These are phyloP conservation scores for Melaleuca alternifolia DNA, from an alignment of 345 rosid species.

Conservation along the genomic window DNA sequence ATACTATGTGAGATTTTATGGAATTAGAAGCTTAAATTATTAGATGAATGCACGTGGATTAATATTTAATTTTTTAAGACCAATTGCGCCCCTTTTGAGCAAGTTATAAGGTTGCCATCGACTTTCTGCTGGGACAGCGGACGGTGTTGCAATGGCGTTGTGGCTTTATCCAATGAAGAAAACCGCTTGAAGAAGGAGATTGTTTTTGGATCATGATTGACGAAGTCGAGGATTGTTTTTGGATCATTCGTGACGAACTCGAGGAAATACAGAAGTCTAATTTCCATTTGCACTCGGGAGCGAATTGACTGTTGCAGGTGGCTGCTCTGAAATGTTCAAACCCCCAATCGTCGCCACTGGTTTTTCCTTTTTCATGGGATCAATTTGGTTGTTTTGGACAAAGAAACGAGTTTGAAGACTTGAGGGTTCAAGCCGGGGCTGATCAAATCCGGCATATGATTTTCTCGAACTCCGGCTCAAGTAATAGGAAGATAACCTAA, in stretches of 20 bases:
- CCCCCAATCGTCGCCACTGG: background rate
- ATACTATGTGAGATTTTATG: too few species aligned
- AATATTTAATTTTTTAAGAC: too few species aligned
- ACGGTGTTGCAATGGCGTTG: background rate
- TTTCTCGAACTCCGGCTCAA: rapidly evolving
- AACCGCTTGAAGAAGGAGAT: background rate
- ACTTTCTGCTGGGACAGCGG: background rate
- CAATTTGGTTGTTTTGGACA: background rate
- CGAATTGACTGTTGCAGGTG: background rate
- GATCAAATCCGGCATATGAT: background rate
- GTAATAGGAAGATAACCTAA: background rate
- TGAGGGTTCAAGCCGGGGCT: background rate
- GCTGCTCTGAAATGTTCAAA: too few species aligned
- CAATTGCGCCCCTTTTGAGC: background rate
- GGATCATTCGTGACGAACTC: background rate
- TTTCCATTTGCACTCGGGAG: background rate
- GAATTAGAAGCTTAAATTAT: too few species aligned
- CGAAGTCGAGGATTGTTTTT: background rate
- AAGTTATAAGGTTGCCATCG: background rate
- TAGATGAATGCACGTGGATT: too few species aligned
- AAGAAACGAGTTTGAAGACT: background rate
- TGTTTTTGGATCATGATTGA: background rate
- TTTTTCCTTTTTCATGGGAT: background rate
- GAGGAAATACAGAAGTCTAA: background rate
- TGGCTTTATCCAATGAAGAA: background rate